Evolutionary conservation across 768 basidiomycete species (phyloP).

Genomic region (Hypholoma sublateritium): DNA sequence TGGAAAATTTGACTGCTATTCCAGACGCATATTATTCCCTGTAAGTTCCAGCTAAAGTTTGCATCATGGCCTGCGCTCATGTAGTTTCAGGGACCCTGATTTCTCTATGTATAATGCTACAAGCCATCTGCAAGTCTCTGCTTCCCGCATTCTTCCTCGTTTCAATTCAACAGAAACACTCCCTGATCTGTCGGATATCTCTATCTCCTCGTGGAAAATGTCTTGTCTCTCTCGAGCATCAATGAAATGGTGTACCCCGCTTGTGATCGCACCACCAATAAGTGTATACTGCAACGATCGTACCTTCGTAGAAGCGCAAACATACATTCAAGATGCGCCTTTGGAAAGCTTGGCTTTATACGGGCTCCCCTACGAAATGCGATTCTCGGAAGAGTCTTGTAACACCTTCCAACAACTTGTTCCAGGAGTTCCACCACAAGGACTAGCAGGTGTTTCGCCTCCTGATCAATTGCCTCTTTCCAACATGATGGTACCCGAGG

Average conservation of each 20-base stretch:
- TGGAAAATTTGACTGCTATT: constrained; percentile 42
- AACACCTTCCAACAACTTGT: constrained; percentile 44
- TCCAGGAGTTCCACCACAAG: constrained; percentile 63
- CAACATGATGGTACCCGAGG: constrained; percentile 90
- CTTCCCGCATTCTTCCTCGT: constrained; percentile 25
- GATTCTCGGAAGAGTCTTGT: constrained; percentile 56
- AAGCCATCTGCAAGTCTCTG: constrained; percentile 36
- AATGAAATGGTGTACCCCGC: constrained; percentile 84
- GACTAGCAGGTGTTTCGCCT: constrained; percentile 68
- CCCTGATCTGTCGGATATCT: constrained; percentile 62
- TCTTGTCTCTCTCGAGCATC: constrained; percentile 81
- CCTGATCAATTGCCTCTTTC: constrained; percentile 75
- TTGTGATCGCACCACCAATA: constrained; percentile 84
- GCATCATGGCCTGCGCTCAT: background rate
- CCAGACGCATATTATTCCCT: constrained; percentile 41
- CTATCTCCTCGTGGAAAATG: constrained; percentile 58
- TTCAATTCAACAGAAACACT: constrained; percentile 40
- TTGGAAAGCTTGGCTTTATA: constrained; percentile 76
- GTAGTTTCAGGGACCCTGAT: constrained; percentile 45
- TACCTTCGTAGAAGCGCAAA: constrained; percentile 74
- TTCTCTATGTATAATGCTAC: constrained; percentile 42
- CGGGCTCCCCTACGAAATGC: constrained; percentile 71
- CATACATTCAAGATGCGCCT: constrained; percentile 62
- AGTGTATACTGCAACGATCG: constrained; percentile 71
- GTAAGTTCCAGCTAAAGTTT: constrained; percentile 29